phyloP scores from a whole-genome alignment of 2,329 filamentous ascomycete species.

The Coniochaeta ligniaria region DNA sequence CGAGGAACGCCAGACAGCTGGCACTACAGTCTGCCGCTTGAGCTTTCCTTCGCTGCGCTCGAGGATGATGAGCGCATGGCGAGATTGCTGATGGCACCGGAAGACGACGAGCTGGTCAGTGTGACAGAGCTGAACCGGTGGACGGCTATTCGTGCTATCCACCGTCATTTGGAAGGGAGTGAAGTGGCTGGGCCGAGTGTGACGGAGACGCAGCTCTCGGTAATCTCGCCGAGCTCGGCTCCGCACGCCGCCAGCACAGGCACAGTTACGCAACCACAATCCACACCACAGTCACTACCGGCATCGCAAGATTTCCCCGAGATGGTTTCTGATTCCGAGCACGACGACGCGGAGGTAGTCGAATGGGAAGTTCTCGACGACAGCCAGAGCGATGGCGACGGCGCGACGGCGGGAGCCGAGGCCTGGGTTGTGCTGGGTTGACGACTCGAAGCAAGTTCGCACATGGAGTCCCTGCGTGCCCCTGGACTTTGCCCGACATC shows the following conservation, averaged over 20 bases:
- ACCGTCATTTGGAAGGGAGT: slow-evolving; percentile 5
- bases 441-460: slow-evolving; percentile 40
- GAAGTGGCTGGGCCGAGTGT: slow-evolving; percentile 14
- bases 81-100: slow-evolving; percentile 22
- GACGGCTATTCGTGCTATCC: background rate
- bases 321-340: slow-evolving; percentile 19
- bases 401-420: slow-evolving; percentile 13
- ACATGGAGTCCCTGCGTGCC: slow-evolving; percentile 13
- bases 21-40: slow-evolving; percentile 21
- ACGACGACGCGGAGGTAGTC: slow-evolving; percentile 3
- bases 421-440: slow-evolving; percentile 35
- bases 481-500: background rate
- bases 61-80: slow-evolving; percentile 31
- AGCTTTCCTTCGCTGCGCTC: slow-evolving; percentile 35
- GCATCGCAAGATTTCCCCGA: slow-evolving; percentile 26
- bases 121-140: background rate
- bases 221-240: slow-evolving; percentile 5
- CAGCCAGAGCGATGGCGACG: background rate
- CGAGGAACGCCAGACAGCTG: slow-evolving; percentile 5
- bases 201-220: slow-evolving; percentile 17
- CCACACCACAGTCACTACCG: slow-evolving; percentile 20
- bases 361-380: slow-evolving; percentile 8
- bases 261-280: slow-evolving; percentile 8
- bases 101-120: background rate
- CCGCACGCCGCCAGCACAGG: slow-evolving; percentile 2